Conservation (phyloP, 164 flowering plant genomes). For the Akebia trifoliata region DNA sequence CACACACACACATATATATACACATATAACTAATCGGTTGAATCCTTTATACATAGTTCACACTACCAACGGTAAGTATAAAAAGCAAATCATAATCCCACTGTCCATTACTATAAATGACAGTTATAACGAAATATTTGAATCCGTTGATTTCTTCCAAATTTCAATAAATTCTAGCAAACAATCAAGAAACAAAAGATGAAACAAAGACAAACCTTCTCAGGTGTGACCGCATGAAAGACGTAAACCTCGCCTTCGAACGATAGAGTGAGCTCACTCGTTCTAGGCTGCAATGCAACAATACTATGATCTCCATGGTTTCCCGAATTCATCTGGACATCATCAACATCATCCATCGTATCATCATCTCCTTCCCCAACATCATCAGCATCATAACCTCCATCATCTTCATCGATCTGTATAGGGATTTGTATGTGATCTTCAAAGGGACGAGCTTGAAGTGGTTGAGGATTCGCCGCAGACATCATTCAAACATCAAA, state of each 20-base stretch:
- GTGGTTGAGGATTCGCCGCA: conserved; percentile 13
- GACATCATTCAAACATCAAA: conserved; percentile 12
- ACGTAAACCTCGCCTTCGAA: conserved; percentile 30
- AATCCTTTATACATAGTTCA: too few relatives aligned
- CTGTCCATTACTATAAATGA: too few relatives aligned
- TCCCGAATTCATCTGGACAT: conserved; percentile 12
- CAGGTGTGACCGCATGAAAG: conserved; percentile 13
- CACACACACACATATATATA: too few relatives aligned
- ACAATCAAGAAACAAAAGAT: not conserved
- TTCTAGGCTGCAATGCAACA: conserved; percentile 11
- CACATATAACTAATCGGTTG: too few relatives aligned
- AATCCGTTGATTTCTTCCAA: too few relatives aligned
- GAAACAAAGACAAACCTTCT: conserved; percentile 11
- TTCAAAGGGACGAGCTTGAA: conserved; percentile 19
- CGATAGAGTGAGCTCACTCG: conserved; percentile 26
- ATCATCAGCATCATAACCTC: conserved; percentile 7
- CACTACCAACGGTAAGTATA: too few relatives aligned
- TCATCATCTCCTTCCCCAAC: conserved; percentile 16
- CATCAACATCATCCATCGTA: conserved; percentile 15
- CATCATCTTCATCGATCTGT: conserved; percentile 19
- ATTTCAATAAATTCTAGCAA: too few relatives aligned
- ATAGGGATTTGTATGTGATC: conserved; percentile 15
- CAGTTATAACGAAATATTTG: too few relatives aligned
- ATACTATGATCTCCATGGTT: conserved; percentile 4
- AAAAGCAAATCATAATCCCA: too few relatives aligned